Conservation (phyloP, 202 grass and related monocot species). For the Schoenoplectus triqueter region DNA sequence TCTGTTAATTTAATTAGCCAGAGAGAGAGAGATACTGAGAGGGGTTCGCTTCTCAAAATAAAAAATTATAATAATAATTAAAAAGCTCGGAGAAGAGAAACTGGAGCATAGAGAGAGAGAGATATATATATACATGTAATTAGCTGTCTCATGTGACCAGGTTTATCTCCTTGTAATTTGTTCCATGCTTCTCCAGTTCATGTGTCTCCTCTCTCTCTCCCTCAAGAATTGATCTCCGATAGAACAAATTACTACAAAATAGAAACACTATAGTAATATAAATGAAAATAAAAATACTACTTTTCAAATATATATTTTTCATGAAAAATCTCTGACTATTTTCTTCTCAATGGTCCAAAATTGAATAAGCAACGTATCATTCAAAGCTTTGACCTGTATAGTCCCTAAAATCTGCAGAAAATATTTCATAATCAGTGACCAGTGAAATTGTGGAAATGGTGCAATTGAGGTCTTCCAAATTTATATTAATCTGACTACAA, state of each 20-base stretch:
- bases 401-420: no score
- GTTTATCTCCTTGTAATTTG: not conserved
- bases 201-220: no score
- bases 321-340: not conserved
- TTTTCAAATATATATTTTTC: no score
- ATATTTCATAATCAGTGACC: not conserved
- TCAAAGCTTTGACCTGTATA: no score
- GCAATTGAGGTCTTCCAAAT: not conserved
- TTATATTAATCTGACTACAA: not conserved
- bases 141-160: constrained; percentile 24
- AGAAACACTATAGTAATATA: no score
- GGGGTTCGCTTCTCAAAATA: not conserved
- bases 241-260: no score
- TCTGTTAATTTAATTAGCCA: not conserved
- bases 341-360: not conserved
- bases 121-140: not conserved
- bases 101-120: not conserved
- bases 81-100: not conserved
- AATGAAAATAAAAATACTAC: no score
- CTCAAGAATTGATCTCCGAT: no score
- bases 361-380: not conserved
- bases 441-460: not conserved
- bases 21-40: not conserved
- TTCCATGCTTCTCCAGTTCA: not conserved
- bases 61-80: no score